Evolutionary conservation across 2,329 filamentous ascomycete species (phyloP).

Genomic region (Phialophora verrucosa): DNA sequence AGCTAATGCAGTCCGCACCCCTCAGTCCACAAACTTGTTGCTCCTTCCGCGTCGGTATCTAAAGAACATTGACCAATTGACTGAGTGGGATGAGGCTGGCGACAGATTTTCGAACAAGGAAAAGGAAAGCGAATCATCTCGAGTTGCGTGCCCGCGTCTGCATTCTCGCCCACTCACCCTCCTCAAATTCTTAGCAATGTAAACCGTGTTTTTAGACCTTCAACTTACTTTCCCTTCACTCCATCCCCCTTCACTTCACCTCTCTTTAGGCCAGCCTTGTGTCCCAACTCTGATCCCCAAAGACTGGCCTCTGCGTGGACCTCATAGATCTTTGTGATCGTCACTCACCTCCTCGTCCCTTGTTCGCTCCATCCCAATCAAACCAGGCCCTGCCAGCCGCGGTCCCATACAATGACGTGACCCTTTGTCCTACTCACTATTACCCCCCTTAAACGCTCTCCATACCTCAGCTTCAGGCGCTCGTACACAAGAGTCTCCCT

Average conservation of each 20-base stretch:
- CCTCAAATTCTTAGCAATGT: slow-evolving; percentile 10
- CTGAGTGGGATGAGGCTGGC: not conserved
- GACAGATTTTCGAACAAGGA: slow-evolving; percentile 5
- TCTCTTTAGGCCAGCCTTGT: not conserved
- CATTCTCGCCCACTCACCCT: slow-evolving; percentile 5
- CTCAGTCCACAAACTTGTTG: slow-evolving; percentile 9
- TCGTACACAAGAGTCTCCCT: slow-evolving; percentile 3
- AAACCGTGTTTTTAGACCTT: slow-evolving; percentile 7
- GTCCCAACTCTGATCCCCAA: not conserved
- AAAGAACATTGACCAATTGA: slow-evolving; percentile 8
- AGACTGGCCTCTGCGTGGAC: not conserved
- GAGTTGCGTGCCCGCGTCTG: slow-evolving; percentile 4
- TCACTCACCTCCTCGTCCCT: slow-evolving; percentile 2
- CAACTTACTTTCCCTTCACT: slow-evolving; percentile 6
- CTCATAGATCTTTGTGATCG: slow-evolving; percentile 7
- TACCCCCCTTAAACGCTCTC: slow-evolving; percentile 5
- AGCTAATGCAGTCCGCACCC: slow-evolving; percentile 16
- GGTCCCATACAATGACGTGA: slow-evolving; percentile 24
- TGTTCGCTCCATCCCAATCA: slow-evolving; percentile 5
- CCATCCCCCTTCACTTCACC: not conserved
- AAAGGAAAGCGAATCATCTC: slow-evolving; percentile 21
- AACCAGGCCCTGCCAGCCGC: slow-evolving; percentile 11
- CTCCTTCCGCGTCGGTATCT: slow-evolving; percentile 13
- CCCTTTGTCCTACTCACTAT: slow-evolving; percentile 21
- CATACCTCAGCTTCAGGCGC: slow-evolving; percentile 7